Evolutionary conservation across 169 alveolate species (phyloP), one percentile per base, ranked within the genome.

Genomic region (Plasmodium reichenowi): DNA sequence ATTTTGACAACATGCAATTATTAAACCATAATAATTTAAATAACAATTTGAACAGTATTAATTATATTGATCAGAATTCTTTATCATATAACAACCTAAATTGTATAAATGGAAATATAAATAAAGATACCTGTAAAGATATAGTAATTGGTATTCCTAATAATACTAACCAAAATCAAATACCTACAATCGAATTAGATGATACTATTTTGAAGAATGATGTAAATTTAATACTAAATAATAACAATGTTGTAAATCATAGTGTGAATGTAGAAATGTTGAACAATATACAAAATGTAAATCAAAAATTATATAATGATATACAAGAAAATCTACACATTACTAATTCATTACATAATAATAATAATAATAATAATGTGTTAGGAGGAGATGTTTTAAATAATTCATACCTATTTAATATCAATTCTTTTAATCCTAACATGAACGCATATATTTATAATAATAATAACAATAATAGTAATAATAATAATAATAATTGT

Each of bases 341-440:
- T 58, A 20, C 68, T 56, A 15, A 58, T 26, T 24, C 60, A 8
- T 72, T 52, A 6, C 4, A 22, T 8, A 45, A 17, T 10, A 13
- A 5, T 9, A 68, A 20, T 45, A 68, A 68, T 68, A 9, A 59
- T 58, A 66, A 52, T 43, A 64, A 52, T 1, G 17, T 64, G 15
- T 78, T 64, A 45, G 78, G 54, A 48, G 48, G 48, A 22, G 76
- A 54, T 15, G 67, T 64, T n/a, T 22, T 78, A 12, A 74, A 74
- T 24, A 78, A 60, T 70, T 78, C 89, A 12, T 66, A 48, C 70
- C 9, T 78, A 20, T 52, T 67, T 48, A 24, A 54, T 59, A 64
- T 78, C 26, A 78, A 78, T 47, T 20, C 89, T 8, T 12, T 78
- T 29, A 64, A 70, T 20, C 89, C 52, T 6, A 73, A 66, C 6